These are phyloP conservation scores for Leccinum barrowsii DNA, from an alignment of 768 basidiomycete species.

Conservation along the genomic window DNA sequence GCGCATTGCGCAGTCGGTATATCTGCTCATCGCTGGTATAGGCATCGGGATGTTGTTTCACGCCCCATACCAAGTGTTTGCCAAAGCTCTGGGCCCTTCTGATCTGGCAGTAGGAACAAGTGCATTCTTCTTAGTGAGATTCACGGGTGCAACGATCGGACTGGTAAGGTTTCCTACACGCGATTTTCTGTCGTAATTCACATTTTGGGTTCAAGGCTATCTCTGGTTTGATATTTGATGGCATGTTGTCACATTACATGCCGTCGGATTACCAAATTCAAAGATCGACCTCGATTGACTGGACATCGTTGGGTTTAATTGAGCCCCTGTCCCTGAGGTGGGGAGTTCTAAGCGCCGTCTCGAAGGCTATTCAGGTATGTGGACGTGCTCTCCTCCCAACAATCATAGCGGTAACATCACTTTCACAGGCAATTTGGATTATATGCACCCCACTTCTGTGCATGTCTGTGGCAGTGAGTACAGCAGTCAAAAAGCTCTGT, in stretches of 20 bases:
- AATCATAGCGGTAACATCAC: constrained; percentile 10
- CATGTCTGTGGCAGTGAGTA: constrained; percentile 56
- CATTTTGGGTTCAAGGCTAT: constrained; percentile 50
- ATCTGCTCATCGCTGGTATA: constrained; percentile 68
- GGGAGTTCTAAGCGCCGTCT: constrained; percentile 49
- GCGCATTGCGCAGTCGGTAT: constrained; percentile 44
- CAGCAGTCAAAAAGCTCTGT: background rate
- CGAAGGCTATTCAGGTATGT: constrained; percentile 61
- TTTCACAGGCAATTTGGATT: constrained; percentile 63
- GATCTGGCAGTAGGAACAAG: constrained; percentile 79
- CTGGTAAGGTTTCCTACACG: constrained; percentile 47
- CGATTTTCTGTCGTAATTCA: constrained; percentile 8
- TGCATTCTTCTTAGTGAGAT: constrained; percentile 84
- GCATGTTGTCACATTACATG: constrained; percentile 44
- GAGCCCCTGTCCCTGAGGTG: constrained; percentile 43
- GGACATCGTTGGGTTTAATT: constrained; percentile 46
- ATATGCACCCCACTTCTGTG: constrained; percentile 69
- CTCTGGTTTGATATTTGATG: constrained; percentile 72
- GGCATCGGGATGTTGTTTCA: constrained; percentile 85
- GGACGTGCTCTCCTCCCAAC: background rate
- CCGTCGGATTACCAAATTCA: constrained; percentile 45
- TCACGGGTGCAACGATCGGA: constrained; percentile 82
- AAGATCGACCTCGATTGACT: constrained; percentile 47
- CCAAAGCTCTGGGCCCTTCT: constrained; percentile 55
- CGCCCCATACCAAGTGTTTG: constrained; percentile 80